Conservation (phyloP, 163 green algal species). For the Chlorella variabilis region DNA sequence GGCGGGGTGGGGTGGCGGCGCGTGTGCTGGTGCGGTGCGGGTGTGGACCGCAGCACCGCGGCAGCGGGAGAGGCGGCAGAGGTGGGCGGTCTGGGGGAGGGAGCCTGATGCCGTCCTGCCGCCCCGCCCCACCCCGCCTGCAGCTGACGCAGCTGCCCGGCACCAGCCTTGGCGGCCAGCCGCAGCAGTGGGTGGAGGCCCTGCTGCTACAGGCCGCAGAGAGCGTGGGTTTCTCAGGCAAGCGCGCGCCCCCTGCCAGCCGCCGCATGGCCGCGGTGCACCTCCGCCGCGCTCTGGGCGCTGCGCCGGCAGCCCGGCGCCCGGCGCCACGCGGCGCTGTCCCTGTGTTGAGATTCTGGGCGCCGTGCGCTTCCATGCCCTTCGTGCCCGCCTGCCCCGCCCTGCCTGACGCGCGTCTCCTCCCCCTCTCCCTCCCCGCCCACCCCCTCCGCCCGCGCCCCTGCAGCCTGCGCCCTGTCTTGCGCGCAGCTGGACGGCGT, state of each 20-base stretch:
- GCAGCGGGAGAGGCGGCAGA: not conserved
- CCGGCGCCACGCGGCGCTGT: too few relatives aligned
- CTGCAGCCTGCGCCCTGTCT: slow-evolving; percentile 24
- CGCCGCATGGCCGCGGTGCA: too few relatives aligned
- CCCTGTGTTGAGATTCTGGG: too few relatives aligned
- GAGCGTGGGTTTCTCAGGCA: slow-evolving; percentile 16
- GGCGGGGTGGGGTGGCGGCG: not conserved
- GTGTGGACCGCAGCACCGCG: not conserved
- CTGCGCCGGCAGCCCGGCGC: too few relatives aligned
- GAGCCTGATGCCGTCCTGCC: not conserved
- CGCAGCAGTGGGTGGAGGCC: slow-evolving; percentile 40
- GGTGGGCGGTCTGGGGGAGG: not conserved
- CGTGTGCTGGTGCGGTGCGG: not conserved
- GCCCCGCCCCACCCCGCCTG: not conserved
- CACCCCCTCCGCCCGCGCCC: too few relatives aligned
- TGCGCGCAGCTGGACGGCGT: slow-evolving; percentile 29
- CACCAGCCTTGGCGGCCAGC: not conserved
- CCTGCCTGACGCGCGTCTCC: not conserved
- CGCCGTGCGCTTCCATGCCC: too few relatives aligned
- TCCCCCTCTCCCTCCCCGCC: not conserved
- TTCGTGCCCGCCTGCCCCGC: not conserved
- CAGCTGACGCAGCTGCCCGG: slow-evolving; percentile 33
- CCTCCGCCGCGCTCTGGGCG: too few relatives aligned
- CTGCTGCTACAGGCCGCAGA: slow-evolving; percentile 42
- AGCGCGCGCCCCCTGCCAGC: not conserved